A percentile compares a stretch with the other conserved stretches of the same genome.
Conservation (phyloP, 2,329 filamentous ascomycete genomes). For the Cercospora sp. region DNA sequence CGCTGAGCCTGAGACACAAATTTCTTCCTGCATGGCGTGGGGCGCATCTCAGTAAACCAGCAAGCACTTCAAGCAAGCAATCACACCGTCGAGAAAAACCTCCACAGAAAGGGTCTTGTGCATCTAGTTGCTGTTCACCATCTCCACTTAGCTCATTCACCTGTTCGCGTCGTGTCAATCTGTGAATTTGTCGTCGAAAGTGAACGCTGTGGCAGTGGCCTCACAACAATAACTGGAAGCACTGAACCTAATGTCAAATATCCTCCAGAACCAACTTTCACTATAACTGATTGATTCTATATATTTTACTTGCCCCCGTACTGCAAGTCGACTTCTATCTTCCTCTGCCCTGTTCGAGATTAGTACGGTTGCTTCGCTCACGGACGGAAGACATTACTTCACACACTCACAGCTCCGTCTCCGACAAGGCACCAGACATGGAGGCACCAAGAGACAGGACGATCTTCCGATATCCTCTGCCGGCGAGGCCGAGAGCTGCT, state of each 20-base stretch:
- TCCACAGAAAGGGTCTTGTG: neutral
- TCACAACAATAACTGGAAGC: neutral
- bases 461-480: neutral
- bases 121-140: neutral
- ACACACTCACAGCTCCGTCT: neutral
- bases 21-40: neutral
- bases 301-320: neutral
- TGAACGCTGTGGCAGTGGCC: neutral
- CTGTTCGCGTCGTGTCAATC: neutral
- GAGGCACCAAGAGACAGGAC: neutral
- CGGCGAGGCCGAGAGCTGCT: neutral
- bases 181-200: neutral
- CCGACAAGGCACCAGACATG: neutral
- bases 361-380: neutral
- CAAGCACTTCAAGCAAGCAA: neutral
- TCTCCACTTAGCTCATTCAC: neutral
- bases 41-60: neutral
- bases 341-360: neutral
- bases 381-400: neutral
- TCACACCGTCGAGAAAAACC: neutral
- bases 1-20: neutral
- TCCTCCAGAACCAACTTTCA: neutral
- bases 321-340: neutral
- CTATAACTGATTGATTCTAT: neutral
- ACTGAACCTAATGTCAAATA: neutral